Conservation (phyloP, 306 rosid species). For the Begonia fuchsioides region DNA sequence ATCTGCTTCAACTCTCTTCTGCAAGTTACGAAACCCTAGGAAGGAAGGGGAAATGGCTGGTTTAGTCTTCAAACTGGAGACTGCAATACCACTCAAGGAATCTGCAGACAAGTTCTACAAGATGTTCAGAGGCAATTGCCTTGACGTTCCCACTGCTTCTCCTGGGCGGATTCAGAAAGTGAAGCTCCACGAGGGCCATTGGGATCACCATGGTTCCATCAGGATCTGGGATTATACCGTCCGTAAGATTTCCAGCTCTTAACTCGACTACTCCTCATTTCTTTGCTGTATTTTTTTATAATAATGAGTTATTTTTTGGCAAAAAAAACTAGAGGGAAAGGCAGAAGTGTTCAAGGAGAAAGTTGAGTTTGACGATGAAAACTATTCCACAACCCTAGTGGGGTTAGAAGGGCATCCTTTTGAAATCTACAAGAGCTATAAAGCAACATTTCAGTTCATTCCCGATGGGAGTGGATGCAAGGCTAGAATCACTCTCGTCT, state of each 20-base stretch:
- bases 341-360: not conserved
- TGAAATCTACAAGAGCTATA: not conserved
- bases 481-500: not conserved
- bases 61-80: not conserved
- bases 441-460: not conserved
- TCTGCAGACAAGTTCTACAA: not conserved
- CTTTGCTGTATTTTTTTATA: no score
- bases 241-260: not conserved
- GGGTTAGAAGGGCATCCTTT: not conserved
- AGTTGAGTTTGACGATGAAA: not conserved
- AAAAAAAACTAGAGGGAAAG: not conserved
- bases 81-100: not conserved
- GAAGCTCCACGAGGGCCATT: not conserved
- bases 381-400: not conserved
- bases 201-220: not conserved
- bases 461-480: not conserved
- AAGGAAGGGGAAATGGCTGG: no score
- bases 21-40: no score
- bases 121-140: not conserved
- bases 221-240: slow-evolving; percentile 1
- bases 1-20: no score
- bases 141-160: not conserved
- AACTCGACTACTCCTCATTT: no score
- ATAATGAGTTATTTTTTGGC: no score
- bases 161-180: not conserved